Evolutionary conservation across 2,329 filamentous ascomycete genomes (phyloP), one percentile per base, ranked within the genome.

Genomic region (Ascocoryne sarcoides): DNA sequence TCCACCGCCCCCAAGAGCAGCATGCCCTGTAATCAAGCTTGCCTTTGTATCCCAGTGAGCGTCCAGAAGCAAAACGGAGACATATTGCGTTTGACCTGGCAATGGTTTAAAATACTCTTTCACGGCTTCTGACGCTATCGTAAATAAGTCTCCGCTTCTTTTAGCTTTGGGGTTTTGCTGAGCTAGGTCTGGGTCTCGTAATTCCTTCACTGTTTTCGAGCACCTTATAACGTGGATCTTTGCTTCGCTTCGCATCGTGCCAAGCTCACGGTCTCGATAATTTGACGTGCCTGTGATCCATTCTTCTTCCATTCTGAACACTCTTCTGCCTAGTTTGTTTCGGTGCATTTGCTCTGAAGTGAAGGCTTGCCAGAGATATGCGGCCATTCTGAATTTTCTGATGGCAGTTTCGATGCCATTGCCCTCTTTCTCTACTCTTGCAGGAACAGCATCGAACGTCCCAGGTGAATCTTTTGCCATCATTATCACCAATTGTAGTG

Each of bases 281-380:
- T 84, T 90, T 44, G 86, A 71, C 2, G 85, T 84, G 5, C 89
- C 89, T 2, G 79, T 77, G 45, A 84, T 84, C 92, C 92, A 96
- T 59, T 95, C 85, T 62, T 98, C 92, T 54, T 96, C 92, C 47
- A 94, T 89, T 32, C 89, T 75, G 62, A 95, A 96, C 39, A 77
- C 81, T 42, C 90, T 79, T 43, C 90, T 76, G 8, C 89, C 88
- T 51, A 96, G 77, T 45, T 82, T 84, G 59, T 95, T 84, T 47
- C 87, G 80, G 60, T 78, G 83, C 90, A 96, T 96, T 60, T 96
- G 89, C 61, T 98, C 92, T 5, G 86, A 87, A 0, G 90, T 96
- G 56, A 94, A 96, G 5, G 89, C 87, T 60, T 98, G 92, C 89
- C 92, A 96, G 10, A 96, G 70, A 59, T 96, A 95, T 17, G 87